Evolutionary conservation across 1,139 yeast genomes (phyloP).

Genomic region (Suhomyces anneliseae): DNA sequence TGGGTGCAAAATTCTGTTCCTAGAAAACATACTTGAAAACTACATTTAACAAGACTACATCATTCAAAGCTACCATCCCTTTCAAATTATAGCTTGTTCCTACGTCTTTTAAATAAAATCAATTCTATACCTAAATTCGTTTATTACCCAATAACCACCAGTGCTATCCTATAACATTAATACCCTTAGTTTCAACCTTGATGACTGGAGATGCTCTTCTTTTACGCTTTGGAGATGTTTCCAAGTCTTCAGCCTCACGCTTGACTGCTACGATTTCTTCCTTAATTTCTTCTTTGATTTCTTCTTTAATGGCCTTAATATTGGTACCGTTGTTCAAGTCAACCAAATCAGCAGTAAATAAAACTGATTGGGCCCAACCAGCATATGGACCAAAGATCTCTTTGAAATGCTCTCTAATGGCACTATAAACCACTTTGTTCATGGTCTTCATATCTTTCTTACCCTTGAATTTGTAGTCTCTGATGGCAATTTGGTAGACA

Average conservation of each 20-base stretch:
- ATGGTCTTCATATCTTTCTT: constrained; percentile 48
- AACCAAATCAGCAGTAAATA: constrained; percentile 79
- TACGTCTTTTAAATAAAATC: no score
- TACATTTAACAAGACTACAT: no score
- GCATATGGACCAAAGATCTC: constrained; percentile 86
- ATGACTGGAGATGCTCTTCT: background rate
- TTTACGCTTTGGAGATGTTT: background rate
- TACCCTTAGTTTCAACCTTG: background rate
- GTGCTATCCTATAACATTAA: background rate
- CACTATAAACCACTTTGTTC: constrained; percentile 59
- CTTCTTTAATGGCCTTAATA: constrained; percentile 9
- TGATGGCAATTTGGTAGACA: constrained; percentile 85
- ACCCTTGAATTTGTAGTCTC: constrained; percentile 70
- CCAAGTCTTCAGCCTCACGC: background rate
- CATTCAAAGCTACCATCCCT: no score
- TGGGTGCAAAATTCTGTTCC: no score
- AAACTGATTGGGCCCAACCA: constrained; percentile 96
- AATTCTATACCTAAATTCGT: background rate
- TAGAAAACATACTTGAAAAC: no score
- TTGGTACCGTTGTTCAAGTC: constrained; percentile 57
- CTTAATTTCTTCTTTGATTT: constrained; percentile 9
- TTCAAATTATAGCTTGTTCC: no score
- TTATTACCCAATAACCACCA: background rate
- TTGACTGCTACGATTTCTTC: constrained; percentile 7
- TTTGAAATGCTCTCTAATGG: constrained; percentile 61